Percentiles rank a stretch among this genome's conserved stretches.
phyloP scores from a whole-genome alignment of 345 rosid genomes.

The Brassica cretica region DNA sequence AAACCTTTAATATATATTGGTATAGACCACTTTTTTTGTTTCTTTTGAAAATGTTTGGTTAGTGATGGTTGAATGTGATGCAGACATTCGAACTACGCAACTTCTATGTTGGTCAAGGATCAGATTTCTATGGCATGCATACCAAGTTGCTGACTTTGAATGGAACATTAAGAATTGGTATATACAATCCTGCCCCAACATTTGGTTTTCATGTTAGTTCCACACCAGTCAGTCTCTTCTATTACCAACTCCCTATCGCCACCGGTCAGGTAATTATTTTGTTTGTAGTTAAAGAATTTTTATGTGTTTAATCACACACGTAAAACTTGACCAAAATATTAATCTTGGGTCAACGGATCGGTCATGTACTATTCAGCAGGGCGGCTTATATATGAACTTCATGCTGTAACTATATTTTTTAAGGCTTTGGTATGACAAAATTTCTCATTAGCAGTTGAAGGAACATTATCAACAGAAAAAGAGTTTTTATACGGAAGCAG shows the following conservation, averaged over 20 bases:
- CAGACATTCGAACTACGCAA: constrained; percentile 67
- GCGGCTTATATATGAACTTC: neutral
- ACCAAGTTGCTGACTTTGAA: constrained; percentile 74
- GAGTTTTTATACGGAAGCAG: constrained; percentile 55
- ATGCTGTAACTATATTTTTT: neutral
- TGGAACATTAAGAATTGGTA: constrained; percentile 54
- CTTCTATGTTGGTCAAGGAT: constrained; percentile 67
- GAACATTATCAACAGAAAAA: constrained; percentile 72
- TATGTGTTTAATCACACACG: neutral
- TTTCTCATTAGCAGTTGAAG: constrained; percentile 55
- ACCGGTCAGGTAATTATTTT: constrained; percentile 58
- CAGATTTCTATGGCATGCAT: constrained; percentile 70
- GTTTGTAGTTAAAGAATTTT: neutral
- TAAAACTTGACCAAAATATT: neutral
- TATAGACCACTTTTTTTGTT: neutral
- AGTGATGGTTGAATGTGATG: constrained; percentile 23
- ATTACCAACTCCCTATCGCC: constrained; percentile 57
- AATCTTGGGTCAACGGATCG: neutral
- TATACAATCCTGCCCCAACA: constrained; percentile 72
- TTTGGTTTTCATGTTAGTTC: constrained; percentile 84
- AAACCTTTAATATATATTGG: neutral
- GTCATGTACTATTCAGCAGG: neutral
- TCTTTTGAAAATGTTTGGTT: neutral
- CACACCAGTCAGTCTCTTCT: constrained; percentile 57
- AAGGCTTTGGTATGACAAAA: neutral